A percentile compares a stretch with the other conserved stretches of the same genome.
Evolutionary conservation across 805 yeast genomes (phyloP).

Genomic region (Saturnispora sanitii): DNA sequence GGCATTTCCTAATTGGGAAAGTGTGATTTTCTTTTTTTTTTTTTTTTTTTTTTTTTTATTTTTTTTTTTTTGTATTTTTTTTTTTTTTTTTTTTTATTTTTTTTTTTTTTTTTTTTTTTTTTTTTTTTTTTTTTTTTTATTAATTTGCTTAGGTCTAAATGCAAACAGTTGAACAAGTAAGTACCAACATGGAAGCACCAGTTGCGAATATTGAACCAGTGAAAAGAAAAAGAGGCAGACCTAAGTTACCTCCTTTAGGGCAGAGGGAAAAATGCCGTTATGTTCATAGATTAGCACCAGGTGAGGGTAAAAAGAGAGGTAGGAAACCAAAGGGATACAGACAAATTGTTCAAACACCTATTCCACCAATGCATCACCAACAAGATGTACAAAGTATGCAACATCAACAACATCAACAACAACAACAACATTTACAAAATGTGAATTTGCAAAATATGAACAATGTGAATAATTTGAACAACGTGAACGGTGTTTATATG

Average conservation of each 20-base stretch:
- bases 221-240: conserved; percentile 21
- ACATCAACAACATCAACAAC: conserved; percentile 1
- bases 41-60: not conserved
- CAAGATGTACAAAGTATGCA: not conserved
- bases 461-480: too few relatives aligned
- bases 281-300: conserved; percentile 9
- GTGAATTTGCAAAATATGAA: too few relatives aligned
- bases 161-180: too few relatives aligned
- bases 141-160: too few relatives aligned
- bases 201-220: not conserved
- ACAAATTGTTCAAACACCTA: not conserved
- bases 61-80: not conserved
- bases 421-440: too few relatives aligned
- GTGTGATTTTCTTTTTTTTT: not conserved
- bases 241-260: conserved; percentile 22
- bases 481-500: not conserved
- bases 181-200: not conserved
- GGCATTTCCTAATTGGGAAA: too few relatives aligned
- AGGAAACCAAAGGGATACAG: conserved; percentile 10
- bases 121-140: too few relatives aligned
- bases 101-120: not conserved
- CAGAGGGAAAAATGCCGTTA: conserved; percentile 20
- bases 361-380: not conserved
- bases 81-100: not conserved
- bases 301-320: conserved; percentile 13